Evolutionary conservation across 305 asterid species (phyloP).

Genomic region (Rubia tinctorum): DNA sequence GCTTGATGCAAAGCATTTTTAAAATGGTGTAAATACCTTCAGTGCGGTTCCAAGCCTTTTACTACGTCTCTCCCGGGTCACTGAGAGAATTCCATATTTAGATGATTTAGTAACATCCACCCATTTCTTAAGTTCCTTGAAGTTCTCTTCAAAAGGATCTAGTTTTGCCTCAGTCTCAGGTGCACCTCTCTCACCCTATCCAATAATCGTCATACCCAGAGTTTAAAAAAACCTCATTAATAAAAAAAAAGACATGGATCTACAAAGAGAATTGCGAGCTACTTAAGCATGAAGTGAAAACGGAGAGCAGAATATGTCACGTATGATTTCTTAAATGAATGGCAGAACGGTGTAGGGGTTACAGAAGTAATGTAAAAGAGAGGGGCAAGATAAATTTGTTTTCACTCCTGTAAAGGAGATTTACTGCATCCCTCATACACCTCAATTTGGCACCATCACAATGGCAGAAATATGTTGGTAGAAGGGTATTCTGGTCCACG

Average conservation of each 20-base stretch:
- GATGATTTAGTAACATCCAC: slow-evolving; percentile 66
- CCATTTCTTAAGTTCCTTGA: slow-evolving; percentile 91
- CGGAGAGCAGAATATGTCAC: no score
- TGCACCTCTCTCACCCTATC: slow-evolving; percentile 47
- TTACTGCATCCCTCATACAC: background rate
- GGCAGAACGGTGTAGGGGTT: no score
- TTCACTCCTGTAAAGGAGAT: background rate
- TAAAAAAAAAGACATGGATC: background rate
- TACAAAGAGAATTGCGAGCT: no score
- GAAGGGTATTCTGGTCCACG: no score
- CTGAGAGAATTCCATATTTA: slow-evolving; percentile 63
- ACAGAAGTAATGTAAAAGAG: no score
- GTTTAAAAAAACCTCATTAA: slow-evolving; percentile 11
- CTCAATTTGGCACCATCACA: no score
- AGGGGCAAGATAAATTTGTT: background rate
- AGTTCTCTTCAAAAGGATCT: slow-evolving; percentile 76
- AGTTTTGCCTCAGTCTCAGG: slow-evolving; percentile 35
- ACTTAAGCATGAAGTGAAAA: background rate
- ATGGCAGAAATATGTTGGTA: no score
- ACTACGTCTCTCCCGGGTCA: slow-evolving; percentile 65
- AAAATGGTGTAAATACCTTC: slow-evolving; percentile 46
- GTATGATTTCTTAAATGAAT: no score
- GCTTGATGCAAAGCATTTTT: slow-evolving; percentile 1
- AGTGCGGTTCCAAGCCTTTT: slow-evolving; percentile 85
- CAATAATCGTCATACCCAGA: background rate